Evolutionary conservation across 2,329 filamentous ascomycete genomes (phyloP).

Genomic region (Trichoderma atrobrunneum): DNA sequence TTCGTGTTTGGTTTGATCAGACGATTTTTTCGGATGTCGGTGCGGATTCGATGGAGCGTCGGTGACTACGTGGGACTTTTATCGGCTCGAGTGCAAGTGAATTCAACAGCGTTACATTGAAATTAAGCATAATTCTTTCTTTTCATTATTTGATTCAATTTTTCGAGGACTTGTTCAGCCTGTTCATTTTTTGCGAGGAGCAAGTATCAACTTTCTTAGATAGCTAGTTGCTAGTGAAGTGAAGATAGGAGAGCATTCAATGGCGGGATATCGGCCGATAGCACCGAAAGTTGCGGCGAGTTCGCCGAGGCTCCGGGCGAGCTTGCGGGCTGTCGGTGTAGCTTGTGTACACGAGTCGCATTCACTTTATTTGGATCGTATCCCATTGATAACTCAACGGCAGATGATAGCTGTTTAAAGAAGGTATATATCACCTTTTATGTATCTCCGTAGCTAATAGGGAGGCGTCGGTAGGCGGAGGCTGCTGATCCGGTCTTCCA

Average conservation of each 20-base stretch:
- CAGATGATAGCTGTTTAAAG: not conserved
- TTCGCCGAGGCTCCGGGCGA: not conserved
- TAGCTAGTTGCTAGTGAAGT: too few relatives aligned
- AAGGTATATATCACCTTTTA: not conserved
- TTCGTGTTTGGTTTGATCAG: not conserved
- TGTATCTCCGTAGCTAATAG: not conserved
- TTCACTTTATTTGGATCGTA: not conserved
- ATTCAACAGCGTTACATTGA: not conserved
- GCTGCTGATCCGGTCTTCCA: not conserved
- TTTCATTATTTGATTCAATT: not conserved
- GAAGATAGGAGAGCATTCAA: not conserved
- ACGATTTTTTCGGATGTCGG: constrained; percentile 9
- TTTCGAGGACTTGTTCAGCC: not conserved
- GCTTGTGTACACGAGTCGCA: not conserved
- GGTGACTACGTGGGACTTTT: not conserved
- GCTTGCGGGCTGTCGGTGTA: not conserved
- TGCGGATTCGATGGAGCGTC: not conserved
- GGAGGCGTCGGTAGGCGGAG: not conserved
- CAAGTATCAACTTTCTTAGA: not conserved
- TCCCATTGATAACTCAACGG: not conserved
- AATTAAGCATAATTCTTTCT: not conserved
- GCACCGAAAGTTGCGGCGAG: not conserved
- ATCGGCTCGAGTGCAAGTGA: not conserved
- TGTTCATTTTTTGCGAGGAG: not conserved
- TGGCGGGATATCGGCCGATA: not conserved